Evolutionary conservation across 192 early-diverging fungal species (phyloP).

Genomic region (Podila epigama): DNA sequence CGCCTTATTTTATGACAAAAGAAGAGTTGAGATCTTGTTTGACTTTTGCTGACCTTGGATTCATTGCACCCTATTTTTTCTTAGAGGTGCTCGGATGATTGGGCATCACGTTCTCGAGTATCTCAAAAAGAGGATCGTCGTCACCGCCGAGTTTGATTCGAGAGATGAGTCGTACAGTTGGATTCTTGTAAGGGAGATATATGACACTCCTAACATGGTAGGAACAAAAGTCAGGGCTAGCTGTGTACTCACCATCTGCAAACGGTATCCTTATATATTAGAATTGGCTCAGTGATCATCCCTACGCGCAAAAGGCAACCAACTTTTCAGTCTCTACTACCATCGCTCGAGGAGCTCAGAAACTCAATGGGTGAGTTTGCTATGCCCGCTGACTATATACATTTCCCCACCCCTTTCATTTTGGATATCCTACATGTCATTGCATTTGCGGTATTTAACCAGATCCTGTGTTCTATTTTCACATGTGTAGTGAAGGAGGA

Average conservation of each 20-base stretch:
- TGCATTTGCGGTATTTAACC: too few species aligned
- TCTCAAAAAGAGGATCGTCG: slow-evolving; percentile 52
- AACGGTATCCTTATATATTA: too few species aligned
- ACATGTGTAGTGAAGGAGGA: slow-evolving; percentile 28
- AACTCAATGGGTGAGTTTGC: slow-evolving; percentile 57
- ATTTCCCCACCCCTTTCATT: too few species aligned
- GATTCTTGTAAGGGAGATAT: slow-evolving; percentile 13
- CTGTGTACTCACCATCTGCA: background rate
- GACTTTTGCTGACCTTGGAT: too few species aligned
- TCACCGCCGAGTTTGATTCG: slow-evolving; percentile 62
- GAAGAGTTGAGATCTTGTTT: too few species aligned
- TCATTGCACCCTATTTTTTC: background rate
- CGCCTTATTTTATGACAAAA: too few species aligned
- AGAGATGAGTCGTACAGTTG: slow-evolving; percentile 64
- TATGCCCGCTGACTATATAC: too few species aligned
- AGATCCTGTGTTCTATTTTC: too few species aligned
- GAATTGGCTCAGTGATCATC: slow-evolving; percentile 63
- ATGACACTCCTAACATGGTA: background rate
- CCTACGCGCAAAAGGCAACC: slow-evolving; percentile 51
- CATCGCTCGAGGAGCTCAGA: slow-evolving; percentile 53
- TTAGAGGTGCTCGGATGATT: slow-evolving; percentile 46
- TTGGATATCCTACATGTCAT: too few species aligned
- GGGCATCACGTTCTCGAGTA: slow-evolving; percentile 54
- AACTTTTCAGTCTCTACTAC: slow-evolving; percentile 61
- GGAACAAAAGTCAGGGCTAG: background rate